Evolutionary conservation across 306 rosid species (phyloP).

Genomic region (Begonia masoniana): DNA sequence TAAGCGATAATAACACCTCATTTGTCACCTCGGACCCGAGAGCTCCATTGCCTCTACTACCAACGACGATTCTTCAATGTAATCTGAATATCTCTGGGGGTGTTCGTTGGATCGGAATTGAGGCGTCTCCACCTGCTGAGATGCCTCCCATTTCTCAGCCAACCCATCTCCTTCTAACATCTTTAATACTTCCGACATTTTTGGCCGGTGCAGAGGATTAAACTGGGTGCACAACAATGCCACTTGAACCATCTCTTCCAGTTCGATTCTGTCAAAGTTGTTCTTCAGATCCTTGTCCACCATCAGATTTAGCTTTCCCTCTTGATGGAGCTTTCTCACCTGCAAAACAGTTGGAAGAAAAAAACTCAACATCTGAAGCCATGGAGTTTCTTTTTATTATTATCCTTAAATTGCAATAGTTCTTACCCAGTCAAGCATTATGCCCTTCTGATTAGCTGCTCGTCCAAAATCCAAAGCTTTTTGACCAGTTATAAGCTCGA

Average conservation of each 20-base stretch:
- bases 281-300: conserved; percentile 81
- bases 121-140: conserved; percentile 66
- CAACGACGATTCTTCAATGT: conserved; percentile 82
- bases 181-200: conserved; percentile 87
- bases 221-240: conserved; percentile 85
- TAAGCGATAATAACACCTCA: conserved; percentile 4
- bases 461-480: conserved; percentile 95
- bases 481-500: conserved; percentile 92
- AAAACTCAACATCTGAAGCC: neutral
- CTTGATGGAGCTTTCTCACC: conserved; percentile 89
- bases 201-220: conserved; percentile 81
- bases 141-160: conserved; percentile 96
- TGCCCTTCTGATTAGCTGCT: conserved; percentile 87
- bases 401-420: neutral
- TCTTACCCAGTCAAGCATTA: conserved; percentile 93
- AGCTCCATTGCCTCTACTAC: conserved; percentile 97
- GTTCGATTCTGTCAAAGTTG: conserved; percentile 51
- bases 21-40: conserved; percentile 87
- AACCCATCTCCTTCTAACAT: conserved; percentile 98
- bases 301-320: conserved; percentile 67
- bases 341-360: conserved; percentile 12
- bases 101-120: conserved; percentile 46
- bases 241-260: conserved; percentile 94
- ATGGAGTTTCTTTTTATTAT: neutral
- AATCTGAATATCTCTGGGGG: conserved; percentile 79